Evolutionary conservation across 139 green algal species (phyloP).

Genomic region (Chlamydomonas schloesseri): DNA sequence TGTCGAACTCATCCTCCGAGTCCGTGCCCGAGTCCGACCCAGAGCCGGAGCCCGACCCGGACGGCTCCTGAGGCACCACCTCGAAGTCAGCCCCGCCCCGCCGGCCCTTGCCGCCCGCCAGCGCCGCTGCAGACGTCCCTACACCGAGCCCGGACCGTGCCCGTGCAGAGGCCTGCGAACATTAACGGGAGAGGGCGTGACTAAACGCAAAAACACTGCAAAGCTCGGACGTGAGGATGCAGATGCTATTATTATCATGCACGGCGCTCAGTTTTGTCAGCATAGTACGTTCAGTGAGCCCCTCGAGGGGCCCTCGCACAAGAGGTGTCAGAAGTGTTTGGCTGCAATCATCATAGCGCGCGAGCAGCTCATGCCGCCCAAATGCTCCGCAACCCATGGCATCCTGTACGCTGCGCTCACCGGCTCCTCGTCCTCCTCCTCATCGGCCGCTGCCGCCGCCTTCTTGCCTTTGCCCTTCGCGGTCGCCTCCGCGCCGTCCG

Average conservation of each 20-base stretch:
- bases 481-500: background rate
- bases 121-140: background rate
- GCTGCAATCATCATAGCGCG: no score
- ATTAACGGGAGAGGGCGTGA: no score
- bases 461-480: constrained; percentile 11
- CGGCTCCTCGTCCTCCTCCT: constrained; percentile 33
- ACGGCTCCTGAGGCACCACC: constrained; percentile 59
- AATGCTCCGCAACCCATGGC: no score
- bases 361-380: no score
- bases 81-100: constrained; percentile 51
- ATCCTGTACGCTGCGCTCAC: no score
- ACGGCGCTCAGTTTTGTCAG: no score
- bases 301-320: no score
- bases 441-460: constrained; percentile 24
- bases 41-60: constrained; percentile 18
- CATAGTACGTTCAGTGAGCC: no score
- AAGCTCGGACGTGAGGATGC: no score
- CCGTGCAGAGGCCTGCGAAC: constrained; percentile 1
- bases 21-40: constrained; percentile 55
- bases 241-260: no score
- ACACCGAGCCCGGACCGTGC: background rate
- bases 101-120: background rate
- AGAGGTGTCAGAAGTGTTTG: no score
- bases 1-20: constrained; percentile 77
- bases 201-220: no score